phyloP scores from a whole-genome alignment of 192 early-diverging fungal genomes.

The Coemansia sp. region DNA sequence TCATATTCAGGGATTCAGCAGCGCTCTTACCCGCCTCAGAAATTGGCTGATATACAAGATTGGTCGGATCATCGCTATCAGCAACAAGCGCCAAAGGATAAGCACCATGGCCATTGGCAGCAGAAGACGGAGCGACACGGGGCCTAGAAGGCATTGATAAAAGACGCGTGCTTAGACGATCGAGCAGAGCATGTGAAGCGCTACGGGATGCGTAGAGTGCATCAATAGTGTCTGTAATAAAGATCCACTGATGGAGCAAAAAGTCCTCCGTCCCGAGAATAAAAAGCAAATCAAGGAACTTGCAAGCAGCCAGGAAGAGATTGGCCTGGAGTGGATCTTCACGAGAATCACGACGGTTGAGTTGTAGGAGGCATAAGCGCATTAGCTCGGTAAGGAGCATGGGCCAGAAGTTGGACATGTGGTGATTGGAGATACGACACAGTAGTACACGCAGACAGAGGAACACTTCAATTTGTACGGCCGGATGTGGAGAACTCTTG shows the following conservation, averaged over 20 bases:
- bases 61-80: slow-evolving; percentile 27
- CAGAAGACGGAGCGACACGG: not conserved
- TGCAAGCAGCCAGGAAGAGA: slow-evolving; percentile 80
- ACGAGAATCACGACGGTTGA: slow-evolving; percentile 18
- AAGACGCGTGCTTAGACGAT: slow-evolving; percentile 63
- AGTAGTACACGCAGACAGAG: slow-evolving; percentile 79
- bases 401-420: slow-evolving; percentile 90
- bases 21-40: not conserved
- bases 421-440: slow-evolving; percentile 74
- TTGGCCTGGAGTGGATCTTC: slow-evolving; percentile 65
- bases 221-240: slow-evolving; percentile 83
- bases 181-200: slow-evolving; percentile 62
- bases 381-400: slow-evolving; percentile 86
- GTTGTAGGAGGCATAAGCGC: slow-evolving; percentile 26
- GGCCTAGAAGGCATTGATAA: slow-evolving; percentile 39
- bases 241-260: slow-evolving; percentile 93
- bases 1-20: slow-evolving; percentile 13
- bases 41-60: slow-evolving; percentile 25
- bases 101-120: slow-evolving; percentile 7
- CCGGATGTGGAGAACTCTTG: slow-evolving; percentile 64
- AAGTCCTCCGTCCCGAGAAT: slow-evolving; percentile 80
- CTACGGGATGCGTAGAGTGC: slow-evolving; percentile 57
- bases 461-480: slow-evolving; percentile 82
- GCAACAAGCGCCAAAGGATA: slow-evolving; percentile 32
- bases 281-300: slow-evolving; percentile 82